Base-by-base conservation (phyloP, 306 rosid genomes). In the Ochetophila trinervis region DNA sequence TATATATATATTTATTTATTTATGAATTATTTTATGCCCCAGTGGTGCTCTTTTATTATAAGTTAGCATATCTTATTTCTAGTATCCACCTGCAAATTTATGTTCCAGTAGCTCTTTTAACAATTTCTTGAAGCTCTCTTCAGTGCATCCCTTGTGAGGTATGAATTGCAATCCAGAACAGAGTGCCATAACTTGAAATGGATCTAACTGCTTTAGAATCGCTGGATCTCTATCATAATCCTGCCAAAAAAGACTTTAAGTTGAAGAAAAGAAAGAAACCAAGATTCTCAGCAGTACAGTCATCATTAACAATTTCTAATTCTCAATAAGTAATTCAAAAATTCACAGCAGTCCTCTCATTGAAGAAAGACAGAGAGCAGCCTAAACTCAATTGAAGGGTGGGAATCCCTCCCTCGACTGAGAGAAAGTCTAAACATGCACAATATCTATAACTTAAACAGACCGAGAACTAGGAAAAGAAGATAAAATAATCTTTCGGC, bases 191-290 rank as follows among this genome's bases (percentile, higher is more conserved):
- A 78, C 86, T 63, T 78, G 70, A 67, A 65, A 84, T 35, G 89
- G 94, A 79, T 76, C 50, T 62, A 93, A 62, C 30, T 63, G 79
- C 73, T 79, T 73, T 21, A 89, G 77, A 75, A 84, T 79, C 67
- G 73, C 76, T 0, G 84, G 82, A 65, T 87, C 96, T 80, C 98
- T 84, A 70, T 92, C 98, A 74, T 82, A 92, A 79, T 87, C 98
- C 96, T 92, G 90, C 50, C 10, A 72, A 57, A 55, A 58, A 22
- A 12, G 65, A 58, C 62, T 59, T 27, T 45, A 62, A 50, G 23
- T 18, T 27, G 27, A 35, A 11, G 35, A 50, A 35, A 34, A 62
- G 23, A 62, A 53, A 37, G 17, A 47, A 60, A 65, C 44, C 16
- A n/a, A 27, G 40, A 62, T 8, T 64, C 44, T 23, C 35, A n/a